Evolutionary conservation across 345 rosid species (phyloP), one percentile per base, ranked within the genome.

Genomic region (Gossypium sturtianum): DNA sequence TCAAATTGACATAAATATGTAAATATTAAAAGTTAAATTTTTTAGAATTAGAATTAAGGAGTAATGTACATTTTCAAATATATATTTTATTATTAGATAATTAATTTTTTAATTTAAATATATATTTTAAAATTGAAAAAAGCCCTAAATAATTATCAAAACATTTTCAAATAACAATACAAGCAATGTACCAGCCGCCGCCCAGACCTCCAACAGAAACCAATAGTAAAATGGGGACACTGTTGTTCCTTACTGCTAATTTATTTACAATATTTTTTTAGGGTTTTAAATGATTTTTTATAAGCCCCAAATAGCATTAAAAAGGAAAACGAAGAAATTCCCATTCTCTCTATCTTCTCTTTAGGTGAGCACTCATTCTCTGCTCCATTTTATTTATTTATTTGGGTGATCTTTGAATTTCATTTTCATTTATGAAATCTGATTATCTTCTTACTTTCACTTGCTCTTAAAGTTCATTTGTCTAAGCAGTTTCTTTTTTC

Each of bases 251-350:
- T 2, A 43, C 69, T 43, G 51, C 69, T 65, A 4, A 19, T 43
- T 41, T 44, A 19, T 65, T 65, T 43, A 41, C 49, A 44, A 2
- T 7, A 12, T 7, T 5, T 19, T 19, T 4, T 2, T 43, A 65
- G 70, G 52, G 70, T 65, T 65, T 65, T 65, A 43, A 66, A 65
- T 11, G 51, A 11, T n/a, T 65, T 65, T 22, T 34, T 19, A 23
- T 47, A 65, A 19, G 44, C 17, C 70, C 29, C 64, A 19, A 34
- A 60, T 3, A 34, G 16, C 5, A 38, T 43, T 43, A 10, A 9
- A 41, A n/a, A 17, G 7, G 7, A 38, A 41, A 43, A 19, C 7
- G 41, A 34, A 0, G 12, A 43, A 41, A 65, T 56, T 8, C 44
- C 45, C 49, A 58, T 1, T n/a, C 49, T 41, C 16, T 41, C 70